Base-by-base conservation (phyloP, 2,329 filamentous ascomycete species). In the Diplodia seriata region DNA sequence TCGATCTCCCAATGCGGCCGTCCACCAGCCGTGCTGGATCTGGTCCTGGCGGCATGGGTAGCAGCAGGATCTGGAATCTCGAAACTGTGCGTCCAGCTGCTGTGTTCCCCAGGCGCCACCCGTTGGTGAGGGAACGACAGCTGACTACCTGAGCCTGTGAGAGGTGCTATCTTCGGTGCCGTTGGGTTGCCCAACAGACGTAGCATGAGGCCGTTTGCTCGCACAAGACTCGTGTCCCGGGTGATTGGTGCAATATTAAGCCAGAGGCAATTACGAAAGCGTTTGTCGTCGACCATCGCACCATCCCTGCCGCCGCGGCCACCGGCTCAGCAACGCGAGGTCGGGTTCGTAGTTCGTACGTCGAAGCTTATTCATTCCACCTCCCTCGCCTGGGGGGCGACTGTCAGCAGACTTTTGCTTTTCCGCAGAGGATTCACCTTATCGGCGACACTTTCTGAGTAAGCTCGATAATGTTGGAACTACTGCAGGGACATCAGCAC, bases 41-140 rank as follows among this genome's bases (percentile, higher is more conserved):
- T 63, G 59, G 59, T 38, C 31, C 33, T 50, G 56, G 56, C 56
- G 49, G 55, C 55, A 59, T 61, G 57, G 57, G 40, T 61, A 49
- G 59, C 59, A 62, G 59, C 59, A 63, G 59, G 29, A 63, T 63
- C 59, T 63, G 59, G 59, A 63, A 63, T 63, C 43, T 63, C 59
- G 59, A 63, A 51, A 63, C 59, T n/a, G 59, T 63, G 40, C 59
- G 15, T 31, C 47, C 47, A 23, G 43, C 59, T 36, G 59, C 47
- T 26, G 59, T 63, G 59, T 20, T 63, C 59, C 47, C 57, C 43
- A 18, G 55, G 55, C 55, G 57, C 40, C 40, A 29, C 40, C 55
- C 57, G 59, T 63, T 63, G 47, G 33, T 51, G 59, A 51, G 59
- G 59, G 59, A 63, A 63, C 59, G 59, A 63, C 59, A 63, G 59